Conservation (phyloP, 768 basidiomycete genomes). For the Tulasnella calospora region DNA sequence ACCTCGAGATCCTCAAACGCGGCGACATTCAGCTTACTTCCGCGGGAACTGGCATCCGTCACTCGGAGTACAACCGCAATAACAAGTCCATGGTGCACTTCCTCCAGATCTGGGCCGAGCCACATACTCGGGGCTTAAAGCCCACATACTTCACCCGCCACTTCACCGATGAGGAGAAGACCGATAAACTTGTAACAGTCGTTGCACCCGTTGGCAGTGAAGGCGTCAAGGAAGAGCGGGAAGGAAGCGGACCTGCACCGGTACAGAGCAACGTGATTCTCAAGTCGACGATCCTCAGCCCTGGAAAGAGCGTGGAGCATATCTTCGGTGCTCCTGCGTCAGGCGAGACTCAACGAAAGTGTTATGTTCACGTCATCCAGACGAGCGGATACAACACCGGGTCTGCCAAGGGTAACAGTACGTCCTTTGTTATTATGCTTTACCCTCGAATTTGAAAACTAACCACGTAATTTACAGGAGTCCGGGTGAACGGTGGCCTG, state of each 20-base stretch:
- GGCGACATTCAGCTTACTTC: slow-evolving; percentile 90
- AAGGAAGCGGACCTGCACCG: slow-evolving; percentile 75
- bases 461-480: background rate
- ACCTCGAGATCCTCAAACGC: slow-evolving; percentile 79
- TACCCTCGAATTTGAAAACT: background rate
- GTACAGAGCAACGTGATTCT: slow-evolving; percentile 64
- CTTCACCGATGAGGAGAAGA: slow-evolving; percentile 79
- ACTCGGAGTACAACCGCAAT: slow-evolving; percentile 61
- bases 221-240: slow-evolving; percentile 58
- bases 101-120: slow-evolving; percentile 65
- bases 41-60: slow-evolving; percentile 85
- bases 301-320: slow-evolving; percentile 51
- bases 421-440: background rate
- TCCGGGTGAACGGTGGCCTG: slow-evolving; percentile 23
- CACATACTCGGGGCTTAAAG: slow-evolving; percentile 45
- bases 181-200: slow-evolving; percentile 60
- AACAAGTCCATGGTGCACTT: slow-evolving; percentile 46
- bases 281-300: slow-evolving; percentile 66
- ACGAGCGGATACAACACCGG: slow-evolving; percentile 71
- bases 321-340: slow-evolving; percentile 39
- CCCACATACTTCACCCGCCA: slow-evolving; percentile 85
- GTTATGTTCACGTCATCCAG: slow-evolving; percentile 83
- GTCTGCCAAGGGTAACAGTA: slow-evolving; percentile 44
- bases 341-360: slow-evolving; percentile 44
- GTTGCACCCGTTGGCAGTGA: slow-evolving; percentile 67